Evolutionary conservation across 371 early-diverging fungal species (phyloP).

Genomic region (Entomophthora muscae): DNA sequence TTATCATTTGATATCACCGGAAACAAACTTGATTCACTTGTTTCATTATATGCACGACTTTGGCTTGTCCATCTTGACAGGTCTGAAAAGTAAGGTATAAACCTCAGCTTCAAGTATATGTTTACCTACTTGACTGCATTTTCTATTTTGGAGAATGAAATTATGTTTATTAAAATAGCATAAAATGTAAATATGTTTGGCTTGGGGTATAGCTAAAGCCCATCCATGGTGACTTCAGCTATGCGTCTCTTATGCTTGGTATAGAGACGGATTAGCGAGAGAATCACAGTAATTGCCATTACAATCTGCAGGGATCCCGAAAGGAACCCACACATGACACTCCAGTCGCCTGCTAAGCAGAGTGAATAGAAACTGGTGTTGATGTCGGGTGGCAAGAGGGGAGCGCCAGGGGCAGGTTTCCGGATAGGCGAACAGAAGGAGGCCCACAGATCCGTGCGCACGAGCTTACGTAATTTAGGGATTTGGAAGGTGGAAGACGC

Average conservation of each 20-base stretch:
- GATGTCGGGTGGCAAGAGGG: not conserved
- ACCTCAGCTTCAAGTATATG: too few relatives aligned
- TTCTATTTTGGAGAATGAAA: too few relatives aligned
- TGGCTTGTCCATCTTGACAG: too few relatives aligned
- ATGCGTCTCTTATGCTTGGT: not conserved
- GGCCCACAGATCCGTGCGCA: not conserved
- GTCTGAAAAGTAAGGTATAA: too few relatives aligned
- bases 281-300: not conserved
- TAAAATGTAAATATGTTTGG: too few relatives aligned
- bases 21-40: too few relatives aligned
- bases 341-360: slow-evolving; percentile 3
- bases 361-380: not conserved
- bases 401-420: not conserved
- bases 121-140: too few relatives aligned
- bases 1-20: too few relatives aligned
- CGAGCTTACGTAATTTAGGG: not conserved
- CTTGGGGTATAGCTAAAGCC: too few relatives aligned
- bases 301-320: not conserved
- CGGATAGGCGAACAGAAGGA: not conserved
- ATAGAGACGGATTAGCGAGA: not conserved
- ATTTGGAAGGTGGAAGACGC: not conserved
- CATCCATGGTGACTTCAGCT: too few relatives aligned
- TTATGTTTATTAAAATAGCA: too few relatives aligned
- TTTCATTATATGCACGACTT: too few relatives aligned
- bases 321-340: not conserved